Evolutionary conservation across 1,284 basidiomycete genomes (phyloP).

Genomic region (Pseudozyma tsukubaensis): DNA sequence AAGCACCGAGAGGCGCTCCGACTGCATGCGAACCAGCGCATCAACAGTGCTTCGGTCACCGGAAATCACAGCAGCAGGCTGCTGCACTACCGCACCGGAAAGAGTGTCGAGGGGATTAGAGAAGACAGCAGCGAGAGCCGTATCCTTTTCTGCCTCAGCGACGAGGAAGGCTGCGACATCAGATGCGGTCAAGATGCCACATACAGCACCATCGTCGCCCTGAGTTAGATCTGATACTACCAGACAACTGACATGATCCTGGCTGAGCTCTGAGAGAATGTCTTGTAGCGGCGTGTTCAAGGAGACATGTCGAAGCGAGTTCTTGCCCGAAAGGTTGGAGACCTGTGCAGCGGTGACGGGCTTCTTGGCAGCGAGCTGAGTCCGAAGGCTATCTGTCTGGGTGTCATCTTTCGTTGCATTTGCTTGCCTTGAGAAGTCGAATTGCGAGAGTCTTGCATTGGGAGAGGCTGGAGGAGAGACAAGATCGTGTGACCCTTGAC

Average conservation of each 20-base stretch:
- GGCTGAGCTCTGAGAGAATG: conserved; percentile 19
- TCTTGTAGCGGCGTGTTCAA: conserved; percentile 17
- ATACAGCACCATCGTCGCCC: conserved; percentile 23
- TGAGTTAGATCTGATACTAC: conserved; percentile 22
- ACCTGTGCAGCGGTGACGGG: conserved; percentile 24
- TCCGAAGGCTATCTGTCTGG: conserved; percentile 10
- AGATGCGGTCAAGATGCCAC: conserved; percentile 35
- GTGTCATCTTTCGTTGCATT: neutral
- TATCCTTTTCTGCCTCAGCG: conserved; percentile 24
- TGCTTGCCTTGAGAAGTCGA: neutral
- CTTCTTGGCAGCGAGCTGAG: conserved; percentile 9
- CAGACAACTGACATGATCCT: conserved; percentile 24
- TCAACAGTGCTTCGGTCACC: conserved; percentile 45
- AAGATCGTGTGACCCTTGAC: conserved; percentile 4
- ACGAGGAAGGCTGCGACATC: conserved; percentile 40
- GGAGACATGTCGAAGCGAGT: conserved; percentile 26
- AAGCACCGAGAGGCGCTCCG: conserved; percentile 27
- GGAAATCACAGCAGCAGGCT: conserved; percentile 34
- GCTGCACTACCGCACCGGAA: conserved; percentile 9
- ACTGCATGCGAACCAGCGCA: conserved; percentile 45
- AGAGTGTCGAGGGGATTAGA: conserved; percentile 19
- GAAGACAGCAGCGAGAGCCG: conserved; percentile 18
- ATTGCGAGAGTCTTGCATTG: neutral
- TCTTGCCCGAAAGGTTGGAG: conserved; percentile 37
- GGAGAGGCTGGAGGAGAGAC: conserved; percentile 42